These are phyloP conservation scores for Phlebiopsis gigantea DNA, from an alignment of 768 basidiomycete genomes.

Conservation along the genomic window DNA sequence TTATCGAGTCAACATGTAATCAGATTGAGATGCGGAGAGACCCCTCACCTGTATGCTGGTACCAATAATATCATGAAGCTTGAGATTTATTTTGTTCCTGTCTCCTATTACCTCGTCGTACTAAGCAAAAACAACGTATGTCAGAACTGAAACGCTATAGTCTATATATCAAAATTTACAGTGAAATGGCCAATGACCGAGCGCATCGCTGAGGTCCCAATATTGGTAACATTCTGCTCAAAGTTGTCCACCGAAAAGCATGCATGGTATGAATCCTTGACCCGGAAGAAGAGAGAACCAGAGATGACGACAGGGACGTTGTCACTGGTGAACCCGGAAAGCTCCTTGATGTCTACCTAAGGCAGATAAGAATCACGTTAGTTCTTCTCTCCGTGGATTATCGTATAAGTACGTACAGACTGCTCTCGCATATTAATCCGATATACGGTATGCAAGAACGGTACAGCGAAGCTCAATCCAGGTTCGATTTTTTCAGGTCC, in stretches of 20 bases:
- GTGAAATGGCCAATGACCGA: slow-evolving; percentile 47
- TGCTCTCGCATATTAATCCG: background rate
- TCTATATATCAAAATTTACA: slow-evolving; percentile 25
- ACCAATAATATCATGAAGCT: slow-evolving; percentile 44
- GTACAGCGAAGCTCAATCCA: background rate
- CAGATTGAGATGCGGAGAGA: too few relatives aligned
- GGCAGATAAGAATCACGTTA: background rate
- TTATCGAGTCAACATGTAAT: background rate
- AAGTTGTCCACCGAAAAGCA: slow-evolving; percentile 49
- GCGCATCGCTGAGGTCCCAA: slow-evolving; percentile 51
- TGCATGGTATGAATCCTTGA: slow-evolving; percentile 47
- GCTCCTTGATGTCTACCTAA: slow-evolving; percentile 2
- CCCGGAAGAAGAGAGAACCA: slow-evolving; percentile 50
- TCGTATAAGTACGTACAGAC: background rate
- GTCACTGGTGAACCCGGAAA: background rate
- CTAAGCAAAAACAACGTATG: background rate
- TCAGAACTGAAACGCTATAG: too few relatives aligned
- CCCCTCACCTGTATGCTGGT: slow-evolving; percentile 39
- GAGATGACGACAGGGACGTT: slow-evolving; percentile 45
- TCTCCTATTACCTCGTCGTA: slow-evolving; percentile 44
- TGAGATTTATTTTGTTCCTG: slow-evolving; percentile 47
- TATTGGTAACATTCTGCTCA: slow-evolving; percentile 43
- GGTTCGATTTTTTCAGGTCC: background rate
- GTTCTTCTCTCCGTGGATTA: background rate
- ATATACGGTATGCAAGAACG: background rate